Evolutionary conservation across 2,329 filamentous ascomycete genomes (phyloP).

Genomic region (Dactylonectria estremocensis): DNA sequence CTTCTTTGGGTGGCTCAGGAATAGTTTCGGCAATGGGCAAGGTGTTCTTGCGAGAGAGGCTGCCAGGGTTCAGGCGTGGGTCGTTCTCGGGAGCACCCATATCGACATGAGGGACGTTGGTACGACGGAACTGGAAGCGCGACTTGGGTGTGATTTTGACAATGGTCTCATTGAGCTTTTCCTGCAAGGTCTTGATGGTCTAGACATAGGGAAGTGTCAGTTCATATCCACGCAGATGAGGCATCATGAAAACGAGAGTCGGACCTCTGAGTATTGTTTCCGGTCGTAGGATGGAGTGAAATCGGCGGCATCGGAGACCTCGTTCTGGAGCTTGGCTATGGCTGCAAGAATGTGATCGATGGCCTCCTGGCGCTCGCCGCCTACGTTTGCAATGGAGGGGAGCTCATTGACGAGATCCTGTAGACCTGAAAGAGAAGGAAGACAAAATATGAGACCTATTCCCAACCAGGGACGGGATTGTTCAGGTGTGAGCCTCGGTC

Average conservation of each 20-base stretch:
- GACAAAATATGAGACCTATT: background rate
- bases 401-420: constrained; percentile 83
- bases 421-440: constrained; percentile 69
- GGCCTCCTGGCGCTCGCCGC: constrained; percentile 83
- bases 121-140: constrained; percentile 84
- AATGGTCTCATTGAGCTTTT: constrained; percentile 81
- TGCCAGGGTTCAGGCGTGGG: constrained; percentile 58
- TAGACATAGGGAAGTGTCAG: constrained; percentile 52
- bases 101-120: constrained; percentile 55
- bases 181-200: constrained; percentile 85
- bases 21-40: constrained; percentile 22
- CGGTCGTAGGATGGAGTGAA: constrained; percentile 93
- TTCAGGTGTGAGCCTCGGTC: constrained; percentile 9
- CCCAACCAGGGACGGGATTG: constrained; percentile 8
- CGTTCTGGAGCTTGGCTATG: constrained; percentile 85
- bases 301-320: constrained; percentile 86
- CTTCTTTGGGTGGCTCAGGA: constrained; percentile 44
- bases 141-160: constrained; percentile 79
- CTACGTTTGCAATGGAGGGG: constrained; percentile 72
- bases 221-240: background rate
- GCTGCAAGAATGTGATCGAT: constrained; percentile 84
- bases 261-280: constrained; percentile 84
- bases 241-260: constrained; percentile 7
- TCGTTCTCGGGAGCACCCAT: constrained; percentile 62
- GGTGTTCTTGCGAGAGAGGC: constrained; percentile 49